Evolutionary conservation across 768 basidiomycete genomes (phyloP).

Genomic region (Tulasnella sp.): DNA sequence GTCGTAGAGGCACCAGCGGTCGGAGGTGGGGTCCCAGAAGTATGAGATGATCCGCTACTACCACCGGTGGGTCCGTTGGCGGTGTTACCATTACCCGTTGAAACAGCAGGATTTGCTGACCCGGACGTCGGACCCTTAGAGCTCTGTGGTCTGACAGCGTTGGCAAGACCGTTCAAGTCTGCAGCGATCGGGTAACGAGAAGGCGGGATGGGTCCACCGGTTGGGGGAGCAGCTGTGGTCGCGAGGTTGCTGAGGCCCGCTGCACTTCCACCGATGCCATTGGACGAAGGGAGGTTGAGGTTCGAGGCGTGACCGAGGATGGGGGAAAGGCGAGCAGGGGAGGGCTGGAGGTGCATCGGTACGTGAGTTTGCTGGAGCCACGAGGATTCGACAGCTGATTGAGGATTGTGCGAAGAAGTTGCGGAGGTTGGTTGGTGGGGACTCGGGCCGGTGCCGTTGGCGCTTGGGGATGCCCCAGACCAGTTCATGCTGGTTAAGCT

Average conservation of each 20-base stretch:
- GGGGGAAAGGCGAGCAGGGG: constrained; percentile 28
- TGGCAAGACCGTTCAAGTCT: constrained; percentile 40
- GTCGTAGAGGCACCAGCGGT: constrained; percentile 2
- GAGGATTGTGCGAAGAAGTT: neutral
- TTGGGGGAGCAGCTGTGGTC: neutral
- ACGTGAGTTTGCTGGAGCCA: constrained; percentile 26
- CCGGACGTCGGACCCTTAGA: constrained; percentile 13
- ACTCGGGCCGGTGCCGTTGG: neutral
- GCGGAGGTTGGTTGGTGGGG: constrained; percentile 8
- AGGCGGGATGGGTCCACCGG: constrained; percentile 46
- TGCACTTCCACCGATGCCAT: constrained; percentile 18
- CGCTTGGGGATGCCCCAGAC: neutral
- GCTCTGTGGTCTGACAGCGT: constrained; percentile 20
- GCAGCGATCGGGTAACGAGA: constrained; percentile 69
- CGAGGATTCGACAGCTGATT: constrained; percentile 16
- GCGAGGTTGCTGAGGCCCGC: constrained; percentile 16
- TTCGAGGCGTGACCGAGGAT: constrained; percentile 26
- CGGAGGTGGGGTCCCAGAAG: constrained; percentile 20
- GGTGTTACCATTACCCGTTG: constrained; percentile 7
- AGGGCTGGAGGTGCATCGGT: constrained; percentile 29
- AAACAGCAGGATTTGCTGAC: constrained; percentile 13
- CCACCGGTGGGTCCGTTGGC: constrained; percentile 24
- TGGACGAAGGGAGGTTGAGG: constrained; percentile 18
- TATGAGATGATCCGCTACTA: neutral
- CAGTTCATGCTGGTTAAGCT: constrained; percentile 21